These are phyloP conservation scores for Corymbia calophylla DNA, from an alignment of 441 rosid genomes.

Conservation along the genomic window DNA sequence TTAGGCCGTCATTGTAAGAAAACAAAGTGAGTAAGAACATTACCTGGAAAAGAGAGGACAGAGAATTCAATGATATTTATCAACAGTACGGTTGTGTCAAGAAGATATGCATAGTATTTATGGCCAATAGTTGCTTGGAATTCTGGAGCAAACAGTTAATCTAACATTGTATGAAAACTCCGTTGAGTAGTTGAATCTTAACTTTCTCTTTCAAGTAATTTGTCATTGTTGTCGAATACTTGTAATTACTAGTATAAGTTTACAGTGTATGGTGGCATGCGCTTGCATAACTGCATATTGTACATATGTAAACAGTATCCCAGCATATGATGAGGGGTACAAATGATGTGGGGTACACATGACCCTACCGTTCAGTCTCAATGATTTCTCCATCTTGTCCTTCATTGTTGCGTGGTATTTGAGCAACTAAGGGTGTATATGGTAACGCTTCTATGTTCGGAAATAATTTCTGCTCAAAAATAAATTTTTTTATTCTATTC, in stretches of 20 bases:
- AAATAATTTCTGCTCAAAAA: too few species aligned
- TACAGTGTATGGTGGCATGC: not conserved
- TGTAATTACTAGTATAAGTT: not conserved
- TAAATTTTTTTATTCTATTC: too few species aligned
- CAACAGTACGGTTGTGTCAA: not conserved
- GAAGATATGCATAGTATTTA: not conserved
- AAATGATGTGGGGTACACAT: not conserved
- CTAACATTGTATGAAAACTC: not conserved
- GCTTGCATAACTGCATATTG: not conserved
- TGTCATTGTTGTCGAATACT: not conserved
- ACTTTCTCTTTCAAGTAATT: not conserved
- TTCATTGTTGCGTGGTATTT: not conserved
- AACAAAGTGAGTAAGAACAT: not conserved
- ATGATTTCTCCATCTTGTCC: not conserved
- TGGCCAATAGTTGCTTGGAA: not conserved
- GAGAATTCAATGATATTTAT: not conserved
- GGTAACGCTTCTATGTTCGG: too few species aligned
- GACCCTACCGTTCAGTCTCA: not conserved
- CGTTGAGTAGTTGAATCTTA: not conserved
- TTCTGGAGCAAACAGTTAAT: not conserved
- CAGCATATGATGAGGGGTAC: not conserved
- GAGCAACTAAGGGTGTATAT: not conserved
- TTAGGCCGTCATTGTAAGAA: not conserved
- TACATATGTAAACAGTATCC: not conserved
- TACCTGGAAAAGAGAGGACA: not conserved